Percentiles rank a stretch among this genome's conserved stretches.
Evolutionary conservation across 2,329 filamentous ascomycete species (phyloP).

Genomic region (Phoma sp.): DNA sequence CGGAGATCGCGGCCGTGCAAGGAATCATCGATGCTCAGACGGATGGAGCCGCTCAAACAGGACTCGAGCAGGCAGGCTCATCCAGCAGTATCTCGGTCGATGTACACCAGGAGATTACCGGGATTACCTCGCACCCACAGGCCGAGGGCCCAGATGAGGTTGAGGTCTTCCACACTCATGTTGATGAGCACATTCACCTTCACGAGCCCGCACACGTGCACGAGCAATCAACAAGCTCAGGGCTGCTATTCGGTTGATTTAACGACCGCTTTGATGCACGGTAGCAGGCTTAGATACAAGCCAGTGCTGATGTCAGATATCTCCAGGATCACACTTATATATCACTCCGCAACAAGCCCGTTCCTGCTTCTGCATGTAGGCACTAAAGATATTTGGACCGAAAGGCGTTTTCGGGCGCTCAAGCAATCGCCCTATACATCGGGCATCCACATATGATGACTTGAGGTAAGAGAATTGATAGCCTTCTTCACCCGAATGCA

Average conservation of each 20-base stretch:
- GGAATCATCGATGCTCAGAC: neutral
- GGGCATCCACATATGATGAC: too few relatives aligned
- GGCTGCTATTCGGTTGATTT: neutral
- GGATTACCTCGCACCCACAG: slow-evolving; percentile 1
- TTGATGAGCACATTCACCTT: slow-evolving; percentile 2
- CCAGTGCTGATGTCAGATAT: too few relatives aligned
- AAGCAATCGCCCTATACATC: too few relatives aligned
- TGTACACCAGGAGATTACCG: slow-evolving; percentile 6
- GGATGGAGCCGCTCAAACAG: neutral
- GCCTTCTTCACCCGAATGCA: too few relatives aligned
- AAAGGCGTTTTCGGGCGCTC: too few relatives aligned
- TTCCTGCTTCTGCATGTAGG: too few relatives aligned
- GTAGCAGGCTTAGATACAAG: too few relatives aligned
- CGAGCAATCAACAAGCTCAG: neutral
- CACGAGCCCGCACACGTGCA: neutral
- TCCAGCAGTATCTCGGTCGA: neutral
- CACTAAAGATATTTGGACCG: too few relatives aligned
- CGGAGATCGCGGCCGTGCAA: slow-evolving; percentile 10
- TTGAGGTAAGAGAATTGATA: too few relatives aligned
- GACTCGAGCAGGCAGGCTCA: neutral
- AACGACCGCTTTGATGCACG: neutral
- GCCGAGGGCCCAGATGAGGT: slow-evolving; percentile 7
- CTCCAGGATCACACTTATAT: too few relatives aligned
- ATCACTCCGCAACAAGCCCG: too few relatives aligned
- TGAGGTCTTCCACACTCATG: neutral